Evolutionary conservation across 2,329 filamentous ascomycete species (phyloP), one percentile per base, ranked within the genome.

Genomic region (Neofusicoccum sp.): DNA sequence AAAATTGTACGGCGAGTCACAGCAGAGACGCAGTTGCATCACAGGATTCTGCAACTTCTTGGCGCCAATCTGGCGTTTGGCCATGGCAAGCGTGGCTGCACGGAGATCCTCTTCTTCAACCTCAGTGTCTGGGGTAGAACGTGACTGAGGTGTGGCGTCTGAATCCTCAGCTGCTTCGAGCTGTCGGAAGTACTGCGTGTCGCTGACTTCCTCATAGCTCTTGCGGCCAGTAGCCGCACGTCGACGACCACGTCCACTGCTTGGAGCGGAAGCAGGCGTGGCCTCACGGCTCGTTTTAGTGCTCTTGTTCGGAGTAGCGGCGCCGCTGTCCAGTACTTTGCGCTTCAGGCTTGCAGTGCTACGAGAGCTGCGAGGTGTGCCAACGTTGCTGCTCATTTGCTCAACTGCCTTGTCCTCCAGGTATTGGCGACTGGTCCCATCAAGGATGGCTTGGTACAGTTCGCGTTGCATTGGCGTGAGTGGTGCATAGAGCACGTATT

Each of bases 1-100:
- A 73, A 99, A 98, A 71, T 97, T 96, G 75, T 97, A 93, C 0
- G 95, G 95, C 0, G 87, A 91, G 73, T 99, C 96, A 75, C 95
- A 98, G 9, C 91, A 91, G 0, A 97, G 83, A 0, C 95, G 89
- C 3, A 96, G 85, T 72, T 99, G 95, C 81, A 96, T 91, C 20
- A 98, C 78, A 0, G 92, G 90, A 66, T 99, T 99, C 48, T 95
- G 93, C 1, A 98, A 82, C 70, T 96, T 97, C 78, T 98, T 98
- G 44, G 86, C 85, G 3, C 87, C 81, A n/a, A 98, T 90, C 72
- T 97, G 91, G 59, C 90, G 88, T 72, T 93, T 96, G 0, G 92
- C 93, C 61, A 91, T 78, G 7, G 91, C 88, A 0, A 93, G 81
- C 0, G 86, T 91, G 51, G 86, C 84, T 0, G 84, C 83, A 1